Evolutionary conservation across 1,284 basidiomycete genomes (phyloP).

Genomic region (Trametes hirsuta): DNA sequence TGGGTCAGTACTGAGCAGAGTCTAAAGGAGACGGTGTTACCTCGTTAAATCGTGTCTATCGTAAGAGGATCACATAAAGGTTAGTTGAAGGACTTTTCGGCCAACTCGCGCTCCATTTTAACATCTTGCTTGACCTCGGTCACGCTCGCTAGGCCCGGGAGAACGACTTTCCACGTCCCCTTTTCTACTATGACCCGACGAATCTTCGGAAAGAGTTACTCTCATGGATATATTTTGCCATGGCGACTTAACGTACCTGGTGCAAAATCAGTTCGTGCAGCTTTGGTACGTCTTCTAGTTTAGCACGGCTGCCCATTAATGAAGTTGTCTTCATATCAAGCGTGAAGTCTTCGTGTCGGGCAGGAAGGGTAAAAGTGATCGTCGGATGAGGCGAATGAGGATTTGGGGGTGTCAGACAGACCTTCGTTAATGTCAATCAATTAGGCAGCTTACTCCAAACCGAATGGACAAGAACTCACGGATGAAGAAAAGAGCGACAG

Average conservation of each 20-base stretch:
- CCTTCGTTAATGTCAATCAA: constrained; percentile 24
- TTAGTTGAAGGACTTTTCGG: constrained; percentile 5
- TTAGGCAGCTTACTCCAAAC: neutral
- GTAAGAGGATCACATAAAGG: neutral
- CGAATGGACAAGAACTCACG: constrained; percentile 41
- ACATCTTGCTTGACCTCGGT: constrained; percentile 48
- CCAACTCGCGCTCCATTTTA: constrained; percentile 37
- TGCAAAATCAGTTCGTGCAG: constrained; percentile 80
- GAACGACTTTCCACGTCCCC: constrained; percentile 67
- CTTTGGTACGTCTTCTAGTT: constrained; percentile 83
- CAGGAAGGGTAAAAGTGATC: constrained; percentile 62
- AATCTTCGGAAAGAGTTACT: constrained; percentile 29
- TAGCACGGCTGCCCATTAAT: constrained; percentile 81
- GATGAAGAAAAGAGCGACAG: constrained; percentile 75
- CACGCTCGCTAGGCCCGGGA: constrained; percentile 64
- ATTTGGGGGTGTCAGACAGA: constrained; percentile 39
- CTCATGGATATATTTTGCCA: neutral
- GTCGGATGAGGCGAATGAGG: constrained; percentile 41
- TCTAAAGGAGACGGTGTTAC: neutral
- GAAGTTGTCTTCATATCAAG: constrained; percentile 76
- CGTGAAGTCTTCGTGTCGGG: constrained; percentile 44
- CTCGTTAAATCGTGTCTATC: constrained; percentile 11
- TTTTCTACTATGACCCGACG: constrained; percentile 54
- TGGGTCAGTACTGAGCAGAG: neutral
- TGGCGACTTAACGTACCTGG: constrained; percentile 56